Percentiles rank a stretch among this genome's conserved stretches.
Evolutionary conservation across 352 stramenopile species (phyloP).

Genomic region (Albugo laibachii): DNA sequence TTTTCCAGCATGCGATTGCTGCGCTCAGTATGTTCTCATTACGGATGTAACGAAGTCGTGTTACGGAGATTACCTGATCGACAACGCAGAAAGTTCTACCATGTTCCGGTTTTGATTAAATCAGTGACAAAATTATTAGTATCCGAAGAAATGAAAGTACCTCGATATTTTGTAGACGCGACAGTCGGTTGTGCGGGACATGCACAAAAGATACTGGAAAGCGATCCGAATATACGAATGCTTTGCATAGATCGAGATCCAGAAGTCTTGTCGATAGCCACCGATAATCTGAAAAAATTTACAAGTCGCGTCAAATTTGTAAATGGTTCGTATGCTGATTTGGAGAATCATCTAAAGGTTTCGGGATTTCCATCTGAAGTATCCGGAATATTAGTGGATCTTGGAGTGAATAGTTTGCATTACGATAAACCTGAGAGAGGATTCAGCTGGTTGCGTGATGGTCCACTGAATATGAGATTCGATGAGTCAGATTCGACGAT

Average conservation of each 20-base stretch:
- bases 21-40: no score
- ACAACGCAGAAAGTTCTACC: no score
- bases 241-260: constrained; percentile 70
- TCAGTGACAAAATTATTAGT: background rate
- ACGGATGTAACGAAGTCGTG: no score
- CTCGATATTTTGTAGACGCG: constrained; percentile 47
- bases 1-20: no score
- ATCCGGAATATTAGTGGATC: constrained; percentile 51
- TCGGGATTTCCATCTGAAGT: constrained; percentile 25
- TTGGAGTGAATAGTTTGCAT: constrained; percentile 70
- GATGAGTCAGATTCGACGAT: constrained; percentile 16
- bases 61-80: no score
- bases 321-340: constrained; percentile 36
- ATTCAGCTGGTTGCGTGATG: constrained; percentile 55
- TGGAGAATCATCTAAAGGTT: constrained; percentile 16
- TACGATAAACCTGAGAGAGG: constrained; percentile 43
- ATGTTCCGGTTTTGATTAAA: background rate
- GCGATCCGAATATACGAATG: constrained; percentile 20
- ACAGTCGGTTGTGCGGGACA: constrained; percentile 54
- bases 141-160: background rate
- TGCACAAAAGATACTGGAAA: constrained; percentile 30
- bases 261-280: constrained; percentile 29
- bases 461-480: constrained; percentile 66
- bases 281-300: constrained; percentile 24
- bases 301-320: constrained; percentile 27